Evolutionary conservation across 345 rosid genomes (phyloP), one percentile per base, ranked within the genome.

Genomic region (Linum tenue): DNA sequence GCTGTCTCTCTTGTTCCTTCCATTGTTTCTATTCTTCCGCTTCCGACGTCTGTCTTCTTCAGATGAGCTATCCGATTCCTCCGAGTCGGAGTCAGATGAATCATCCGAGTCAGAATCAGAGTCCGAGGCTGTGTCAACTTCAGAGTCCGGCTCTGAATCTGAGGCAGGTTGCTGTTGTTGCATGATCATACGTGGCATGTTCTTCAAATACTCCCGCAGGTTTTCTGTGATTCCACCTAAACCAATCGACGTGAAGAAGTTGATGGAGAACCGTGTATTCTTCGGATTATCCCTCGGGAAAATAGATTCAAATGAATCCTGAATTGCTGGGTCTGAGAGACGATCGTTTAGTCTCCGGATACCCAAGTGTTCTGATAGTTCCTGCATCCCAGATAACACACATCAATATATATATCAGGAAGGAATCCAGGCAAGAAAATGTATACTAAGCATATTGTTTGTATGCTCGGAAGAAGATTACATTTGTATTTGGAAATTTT

Each of bases 201-300:
- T 90, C 90, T 94, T 90, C 72, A 88, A 62, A 73, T 94, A 90
- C 71, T 88, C 97, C 0, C 96, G 87, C 60, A 90, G 80, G 71
- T 80, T 94, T 76, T 94, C 96, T 4, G 97, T 94, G 72, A 94
- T 88, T 48, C 97, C 99, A 77, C 97, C 99, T 31, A 94, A 92
- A 50, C 99, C 99, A 77, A 90, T 88, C 53, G 99, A 88, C 14
- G 96, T 94, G 75, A 94, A 88, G 71, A 90, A 94, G 76, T 94
- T 94, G 59, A 90, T 88, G 59, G 97, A 61, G 73, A 94, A 88
- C 64, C 96, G 66, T 0, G 96, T 88, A 80, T 88, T 94, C 92
- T 90, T 94, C 0, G 95, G 99, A 68, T 94, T 86, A 67, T 94
- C 99, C 68, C 60, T 85, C 0, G 97, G 97, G 72, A 94, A 94